phyloP scores from a whole-genome alignment of 371 early-diverging fungal genomes.

The Zancudomyces culisetae region DNA sequence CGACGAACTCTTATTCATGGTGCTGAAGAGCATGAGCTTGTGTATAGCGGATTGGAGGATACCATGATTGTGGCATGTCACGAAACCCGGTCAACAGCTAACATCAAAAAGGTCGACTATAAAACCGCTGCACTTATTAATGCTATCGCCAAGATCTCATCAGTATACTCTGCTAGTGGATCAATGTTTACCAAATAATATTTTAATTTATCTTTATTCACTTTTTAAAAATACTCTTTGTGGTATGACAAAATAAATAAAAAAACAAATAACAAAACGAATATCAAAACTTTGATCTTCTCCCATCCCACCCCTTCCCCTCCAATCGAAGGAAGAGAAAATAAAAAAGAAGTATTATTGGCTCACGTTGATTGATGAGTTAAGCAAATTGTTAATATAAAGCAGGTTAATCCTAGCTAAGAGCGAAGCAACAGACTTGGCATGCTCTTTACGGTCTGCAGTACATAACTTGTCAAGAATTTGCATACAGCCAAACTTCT shows the following conservation, averaged over 20 bases:
- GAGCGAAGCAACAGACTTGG: not conserved
- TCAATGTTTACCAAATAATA: conserved; percentile 38
- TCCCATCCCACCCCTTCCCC: no score
- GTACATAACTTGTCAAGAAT: no score
- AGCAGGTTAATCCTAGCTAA: not conserved
- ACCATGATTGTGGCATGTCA: conserved; percentile 69
- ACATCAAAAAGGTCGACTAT: conserved; percentile 48
- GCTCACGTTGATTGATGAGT: no score
- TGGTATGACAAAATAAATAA: no score
- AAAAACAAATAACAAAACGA: no score
- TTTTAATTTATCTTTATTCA: no score
- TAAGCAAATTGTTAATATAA: no score
- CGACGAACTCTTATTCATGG: conserved; percentile 64
- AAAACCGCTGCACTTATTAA: conserved; percentile 69
- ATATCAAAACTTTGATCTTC: no score
- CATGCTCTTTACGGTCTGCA: not conserved
- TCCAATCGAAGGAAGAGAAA: no score
- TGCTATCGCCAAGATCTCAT: conserved; percentile 73
- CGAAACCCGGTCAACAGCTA: conserved; percentile 34
- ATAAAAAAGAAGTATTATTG: no score
- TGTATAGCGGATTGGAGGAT: conserved; percentile 78
- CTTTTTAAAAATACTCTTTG: no score
- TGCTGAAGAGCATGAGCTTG: conserved; percentile 77
- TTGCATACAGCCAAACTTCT: not conserved
- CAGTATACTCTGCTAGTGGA: conserved; percentile 56